These are phyloP conservation scores for Lentithecium fluviatile DNA, from an alignment of 495 filamentous ascomycete species.

Conservation along the genomic window DNA sequence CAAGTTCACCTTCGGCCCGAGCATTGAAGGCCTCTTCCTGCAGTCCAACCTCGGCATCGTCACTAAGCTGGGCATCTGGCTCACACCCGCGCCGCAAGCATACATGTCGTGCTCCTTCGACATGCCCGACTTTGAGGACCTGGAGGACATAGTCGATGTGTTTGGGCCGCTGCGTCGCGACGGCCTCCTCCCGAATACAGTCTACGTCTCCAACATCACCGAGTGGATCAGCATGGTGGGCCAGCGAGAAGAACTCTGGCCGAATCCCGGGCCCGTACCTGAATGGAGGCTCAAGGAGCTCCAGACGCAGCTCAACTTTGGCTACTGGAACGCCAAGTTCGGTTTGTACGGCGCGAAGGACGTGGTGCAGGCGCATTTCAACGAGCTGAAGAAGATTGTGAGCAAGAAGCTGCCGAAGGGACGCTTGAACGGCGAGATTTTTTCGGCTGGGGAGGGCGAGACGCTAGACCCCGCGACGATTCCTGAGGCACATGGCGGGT, in stretches of 20 bases:
- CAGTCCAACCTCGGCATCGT: conserved; percentile 53
- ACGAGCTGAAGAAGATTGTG: conserved; percentile 46
- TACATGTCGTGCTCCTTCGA: conserved; percentile 53
- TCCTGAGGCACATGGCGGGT: conserved; percentile 28
- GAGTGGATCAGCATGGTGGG: conserved; percentile 52
- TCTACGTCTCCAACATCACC: conserved; percentile 41
- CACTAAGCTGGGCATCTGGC: conserved; percentile 51
- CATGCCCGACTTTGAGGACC: conserved; percentile 50
- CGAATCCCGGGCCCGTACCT: conserved; percentile 48
- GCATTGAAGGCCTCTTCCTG: conserved; percentile 52
- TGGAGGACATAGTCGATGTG: conserved; percentile 49
- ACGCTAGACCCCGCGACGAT: conserved; percentile 43
- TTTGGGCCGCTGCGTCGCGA: conserved; percentile 39
- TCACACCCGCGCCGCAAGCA: conserved; percentile 50
- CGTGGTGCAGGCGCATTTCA: conserved; percentile 50
- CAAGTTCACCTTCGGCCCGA: conserved; percentile 52
- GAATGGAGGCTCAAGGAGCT: conserved; percentile 49
- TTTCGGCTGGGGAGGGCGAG: conserved; percentile 42
- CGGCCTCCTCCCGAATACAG: conserved; percentile 30
- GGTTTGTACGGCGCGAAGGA: conserved; percentile 49
- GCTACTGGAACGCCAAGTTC: conserved; percentile 51
- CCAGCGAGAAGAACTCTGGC: conserved; percentile 49
- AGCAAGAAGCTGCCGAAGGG: conserved; percentile 43
- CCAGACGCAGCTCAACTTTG: conserved; percentile 46
- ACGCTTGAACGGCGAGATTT: conserved; percentile 42